Conservation (phyloP, 257 asterid species). For the Orobanche coerulescens region DNA sequence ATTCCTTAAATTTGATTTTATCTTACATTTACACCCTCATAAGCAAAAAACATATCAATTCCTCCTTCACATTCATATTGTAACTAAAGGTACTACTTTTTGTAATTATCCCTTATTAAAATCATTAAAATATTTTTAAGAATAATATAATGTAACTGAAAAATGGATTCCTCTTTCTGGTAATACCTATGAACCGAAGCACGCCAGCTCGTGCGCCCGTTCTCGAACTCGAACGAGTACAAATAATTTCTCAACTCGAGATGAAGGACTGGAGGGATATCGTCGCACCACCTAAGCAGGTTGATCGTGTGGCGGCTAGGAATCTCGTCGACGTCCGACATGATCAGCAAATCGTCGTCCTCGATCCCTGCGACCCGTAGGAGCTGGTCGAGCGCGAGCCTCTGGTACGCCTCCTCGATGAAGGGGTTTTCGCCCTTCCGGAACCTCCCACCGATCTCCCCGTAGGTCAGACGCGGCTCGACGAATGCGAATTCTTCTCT, state of each 20-base stretch:
- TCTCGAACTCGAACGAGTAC: conserved; percentile 35
- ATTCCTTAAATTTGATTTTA: no score
- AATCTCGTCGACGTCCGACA: conserved; percentile 39
- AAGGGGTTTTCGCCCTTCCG: conserved; percentile 35
- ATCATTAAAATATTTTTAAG: no score
- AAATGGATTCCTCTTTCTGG: no score
- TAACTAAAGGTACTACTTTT: no score
- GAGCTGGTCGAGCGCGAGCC: conserved; percentile 34
- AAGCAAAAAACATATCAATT: no score
- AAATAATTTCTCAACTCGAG: conserved; percentile 34
- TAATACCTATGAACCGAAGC: conserved; percentile 38
- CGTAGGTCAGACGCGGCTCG: conserved; percentile 33
- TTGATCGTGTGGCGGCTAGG: conserved; percentile 38
- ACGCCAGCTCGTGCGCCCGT: conserved; percentile 30
- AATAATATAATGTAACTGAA: no score
- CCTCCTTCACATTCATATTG: no score
- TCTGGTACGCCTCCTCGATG: conserved; percentile 34
- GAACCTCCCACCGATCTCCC: conserved; percentile 33
- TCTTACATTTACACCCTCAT: no score
- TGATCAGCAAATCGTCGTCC: conserved; percentile 35
- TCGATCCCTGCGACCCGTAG: conserved; percentile 33
- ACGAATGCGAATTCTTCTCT: conserved; percentile 28
- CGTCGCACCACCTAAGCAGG: conserved; percentile 36
- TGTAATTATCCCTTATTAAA: no score
- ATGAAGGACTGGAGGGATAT: conserved; percentile 32